A percentile compares a stretch with the other conserved stretches of the same genome.
Conservation (phyloP, 2,329 filamentous ascomycete species). For the Penicillium sp. region DNA sequence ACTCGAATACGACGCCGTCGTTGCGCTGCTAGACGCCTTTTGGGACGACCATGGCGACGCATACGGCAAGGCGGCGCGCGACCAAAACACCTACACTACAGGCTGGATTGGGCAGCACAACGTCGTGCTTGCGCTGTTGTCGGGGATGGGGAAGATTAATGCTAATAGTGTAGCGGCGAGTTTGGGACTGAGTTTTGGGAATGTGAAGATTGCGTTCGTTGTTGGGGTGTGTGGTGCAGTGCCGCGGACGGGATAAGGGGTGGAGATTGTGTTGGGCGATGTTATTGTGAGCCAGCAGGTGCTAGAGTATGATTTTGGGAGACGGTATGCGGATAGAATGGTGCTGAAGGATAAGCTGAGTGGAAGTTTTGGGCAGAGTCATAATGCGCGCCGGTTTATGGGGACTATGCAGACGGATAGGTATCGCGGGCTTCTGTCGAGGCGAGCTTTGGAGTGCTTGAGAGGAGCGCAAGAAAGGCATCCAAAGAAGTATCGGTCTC, state of each 20-base stretch:
- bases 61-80: not conserved
- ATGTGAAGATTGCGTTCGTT: slow-evolving; percentile 17
- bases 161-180: slow-evolving; percentile 1
- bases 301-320: slow-evolving; percentile 22
- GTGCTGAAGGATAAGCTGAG: not conserved
- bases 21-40: not conserved
- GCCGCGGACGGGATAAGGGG: not conserved
- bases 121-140: slow-evolving; percentile 19
- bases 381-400: not conserved
- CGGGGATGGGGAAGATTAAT: slow-evolving; percentile 15
- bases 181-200: slow-evolving; percentile 14
- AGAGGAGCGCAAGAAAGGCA: not conserved
- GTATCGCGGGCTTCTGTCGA: not conserved
- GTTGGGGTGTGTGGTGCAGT: slow-evolving; percentile 21
- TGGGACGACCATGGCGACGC: not conserved
- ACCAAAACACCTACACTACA: slow-evolving; percentile 14
- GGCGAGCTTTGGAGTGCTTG: not conserved
- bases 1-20: not conserved
- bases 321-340: not conserved
- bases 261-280: slow-evolving; percentile 23
- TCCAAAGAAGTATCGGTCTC: not conserved
- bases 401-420: not conserved
- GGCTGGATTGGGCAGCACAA: slow-evolving; percentile 20
- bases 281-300: slow-evolving; percentile 23
- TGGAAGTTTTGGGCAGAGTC: not conserved